Percentiles rank a stretch among this genome's conserved stretches.
These are phyloP conservation scores for Boletus reticulatus DNA, from an alignment of 768 basidiomycete genomes.

Conservation along the genomic window DNA sequence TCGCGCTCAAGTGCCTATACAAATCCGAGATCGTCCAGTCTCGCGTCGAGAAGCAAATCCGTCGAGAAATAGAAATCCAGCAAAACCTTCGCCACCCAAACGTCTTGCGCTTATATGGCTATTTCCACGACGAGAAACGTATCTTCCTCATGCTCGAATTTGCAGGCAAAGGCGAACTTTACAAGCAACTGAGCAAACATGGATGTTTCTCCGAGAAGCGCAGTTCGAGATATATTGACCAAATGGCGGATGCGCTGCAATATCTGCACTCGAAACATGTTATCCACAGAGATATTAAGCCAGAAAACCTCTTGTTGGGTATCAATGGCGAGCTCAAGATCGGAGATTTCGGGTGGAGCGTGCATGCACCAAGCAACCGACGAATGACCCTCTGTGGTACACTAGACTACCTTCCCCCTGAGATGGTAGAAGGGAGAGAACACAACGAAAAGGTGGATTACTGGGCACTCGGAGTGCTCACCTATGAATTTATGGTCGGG, in stretches of 20 bases:
- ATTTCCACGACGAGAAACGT: conserved; percentile 97
- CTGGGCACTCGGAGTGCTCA: conserved; percentile 97
- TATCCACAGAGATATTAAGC: conserved; percentile 99
- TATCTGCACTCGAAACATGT: conserved; percentile 96
- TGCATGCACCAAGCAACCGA: conserved; percentile 90
- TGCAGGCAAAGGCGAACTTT: conserved; percentile 94
- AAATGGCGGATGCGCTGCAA: conserved; percentile 94
- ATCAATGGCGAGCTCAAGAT: conserved; percentile 98
- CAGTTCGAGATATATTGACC: conserved; percentile 88
- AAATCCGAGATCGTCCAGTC: conserved; percentile 93
- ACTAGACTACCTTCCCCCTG: conserved; percentile 94
- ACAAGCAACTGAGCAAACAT: conserved; percentile 88
- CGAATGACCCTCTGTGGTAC: conserved; percentile 93
- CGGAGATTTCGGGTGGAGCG: conserved; percentile 98
- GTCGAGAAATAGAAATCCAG: conserved; percentile 98
- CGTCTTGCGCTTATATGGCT: conserved; percentile 91
- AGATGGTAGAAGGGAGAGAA: conserved; percentile 94
- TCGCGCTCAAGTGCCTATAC: conserved; percentile 95
- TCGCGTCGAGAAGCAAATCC: conserved; percentile 93
- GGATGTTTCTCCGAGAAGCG: conserved; percentile 88
- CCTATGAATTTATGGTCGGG: conserved; percentile 92
- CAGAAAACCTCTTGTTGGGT: conserved; percentile 92
- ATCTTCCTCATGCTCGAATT: conserved; percentile 99
- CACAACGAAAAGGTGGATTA: conserved; percentile 91
- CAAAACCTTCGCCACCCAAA: conserved; percentile 95